phyloP scores from a whole-genome alignment of 2,329 filamentous ascomycete genomes.

The Acephala macrosclerotiorum region DNA sequence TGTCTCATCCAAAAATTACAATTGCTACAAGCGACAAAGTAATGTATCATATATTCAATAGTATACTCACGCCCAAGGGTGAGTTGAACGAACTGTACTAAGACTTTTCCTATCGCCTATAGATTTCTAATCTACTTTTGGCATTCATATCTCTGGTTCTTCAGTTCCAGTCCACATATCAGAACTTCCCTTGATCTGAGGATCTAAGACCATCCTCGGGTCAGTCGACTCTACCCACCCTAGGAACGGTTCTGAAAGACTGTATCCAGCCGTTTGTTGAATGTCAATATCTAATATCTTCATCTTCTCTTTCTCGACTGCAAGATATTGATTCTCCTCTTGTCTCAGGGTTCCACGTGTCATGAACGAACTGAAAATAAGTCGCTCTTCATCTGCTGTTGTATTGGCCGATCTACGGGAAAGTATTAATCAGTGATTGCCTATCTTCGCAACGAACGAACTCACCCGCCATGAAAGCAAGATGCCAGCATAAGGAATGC shows the following conservation, averaged over 20 bases:
- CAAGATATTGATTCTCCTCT: conserved; percentile 47
- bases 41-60: too few species aligned
- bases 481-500: conserved; percentile 31
- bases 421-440: background rate
- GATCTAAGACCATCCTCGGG: too few species aligned
- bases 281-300: background rate
- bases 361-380: conserved; percentile 42
- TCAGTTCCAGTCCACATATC: too few species aligned
- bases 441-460: conserved; percentile 36
- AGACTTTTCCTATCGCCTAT: too few species aligned
- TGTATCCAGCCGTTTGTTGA: conserved; percentile 7
- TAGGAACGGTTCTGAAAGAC: background rate
- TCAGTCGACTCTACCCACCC: conserved; percentile 7
- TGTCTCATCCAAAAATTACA: too few species aligned
- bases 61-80: too few species aligned
- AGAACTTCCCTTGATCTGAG: too few species aligned
- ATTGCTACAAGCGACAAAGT: too few species aligned
- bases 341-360: conserved; percentile 46
- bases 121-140: too few species aligned
- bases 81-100: too few species aligned
- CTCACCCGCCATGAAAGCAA: conserved; percentile 29
- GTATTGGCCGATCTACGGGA: background rate
- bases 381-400: background rate
- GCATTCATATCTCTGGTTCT: too few species aligned
- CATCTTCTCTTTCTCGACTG: conserved; percentile 3